Percentiles rank a stretch among this genome's conserved stretches.
Conservation (phyloP, 129 eudicot species). For the Escallonia herrerae region DNA sequence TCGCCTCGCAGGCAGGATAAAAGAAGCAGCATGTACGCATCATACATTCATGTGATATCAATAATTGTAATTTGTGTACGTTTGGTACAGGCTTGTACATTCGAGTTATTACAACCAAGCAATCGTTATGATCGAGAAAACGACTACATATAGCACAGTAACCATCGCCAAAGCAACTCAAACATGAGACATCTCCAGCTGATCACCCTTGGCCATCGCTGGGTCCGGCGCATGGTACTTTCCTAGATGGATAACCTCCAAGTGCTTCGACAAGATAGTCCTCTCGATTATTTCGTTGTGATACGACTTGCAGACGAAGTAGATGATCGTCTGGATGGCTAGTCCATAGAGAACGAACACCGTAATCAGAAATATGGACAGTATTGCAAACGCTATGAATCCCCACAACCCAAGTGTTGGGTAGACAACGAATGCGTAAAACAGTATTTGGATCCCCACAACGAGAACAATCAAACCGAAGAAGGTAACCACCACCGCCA, state of each 20-base stretch:
- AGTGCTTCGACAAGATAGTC: slow-evolving; percentile 1
- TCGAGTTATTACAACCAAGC: no score
- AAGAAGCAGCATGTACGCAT: no score
- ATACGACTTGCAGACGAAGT: slow-evolving; percentile 7
- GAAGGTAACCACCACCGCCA: background rate
- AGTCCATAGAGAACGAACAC: background rate
- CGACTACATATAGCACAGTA: no score
- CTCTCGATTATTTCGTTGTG: slow-evolving; percentile 13
- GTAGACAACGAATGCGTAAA: background rate
- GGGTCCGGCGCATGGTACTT: slow-evolving; percentile 24
- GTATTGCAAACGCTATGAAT: background rate
- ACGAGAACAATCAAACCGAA: background rate
- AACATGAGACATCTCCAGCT: slow-evolving; percentile 19
- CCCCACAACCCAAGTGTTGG: no score
- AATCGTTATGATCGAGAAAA: no score
- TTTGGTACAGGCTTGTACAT: no score
- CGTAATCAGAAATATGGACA: background rate
- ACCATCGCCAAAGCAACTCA: no score
- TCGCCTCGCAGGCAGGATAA: no score
- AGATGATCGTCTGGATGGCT: slow-evolving; percentile 1
- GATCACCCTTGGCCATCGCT: slow-evolving; percentile 26
- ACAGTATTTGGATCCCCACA: background rate
- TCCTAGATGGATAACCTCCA: slow-evolving; percentile 8
- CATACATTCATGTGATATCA: no score
- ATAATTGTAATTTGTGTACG: no score